Evolutionary conservation across 495 filamentous ascomycete genomes (phyloP), one percentile per base, ranked within the genome.

Genomic region (Podospora didyma): DNA sequence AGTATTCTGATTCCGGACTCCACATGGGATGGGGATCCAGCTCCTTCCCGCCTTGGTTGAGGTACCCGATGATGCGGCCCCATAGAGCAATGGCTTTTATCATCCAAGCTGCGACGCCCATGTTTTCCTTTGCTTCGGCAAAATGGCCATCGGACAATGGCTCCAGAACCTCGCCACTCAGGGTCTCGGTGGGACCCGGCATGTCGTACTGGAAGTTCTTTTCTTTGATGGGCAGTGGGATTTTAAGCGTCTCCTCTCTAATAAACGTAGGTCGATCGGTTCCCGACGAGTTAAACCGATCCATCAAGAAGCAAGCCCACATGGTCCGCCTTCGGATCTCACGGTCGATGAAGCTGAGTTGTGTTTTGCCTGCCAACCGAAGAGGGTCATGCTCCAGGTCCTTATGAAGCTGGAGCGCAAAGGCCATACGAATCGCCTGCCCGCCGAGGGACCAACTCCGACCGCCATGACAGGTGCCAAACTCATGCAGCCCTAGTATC

Each of bases 241-340:
- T 88, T 63, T 92, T 88, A 50, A 98, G 79, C 52, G 88, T 88
- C 54, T 89, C 88, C 69, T 97, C 92, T 61, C 89, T 86, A 34
- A 92, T 88, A 63, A 95, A 93, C n/a, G 88, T 88, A 49, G 94
- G 94, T 51, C 94, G 82, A 63, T 96, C 92, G 24, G 92, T 96
- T 14, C 94, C 94, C 2, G 92, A 96, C 2, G 93, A 96, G 71
- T 92, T 97, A 73, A 96, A 97, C 0, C 93, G 85, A 69, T 98
- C 94, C 94, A 98, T 96, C 57, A 95, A 66, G 64, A 93, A 96
- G 68, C 92, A 96, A 21, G 92, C 89, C 94, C 94, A 98, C 93
- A 98, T 97, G 5, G 90, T 95, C 51, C 94, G 81, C 55, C 93
- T 79, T 53, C 94, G 79, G 37, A 97, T 96, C 68, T 98, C 94